Base-by-base conservation (phyloP, 148 eudicot genomes). In the Chenopodium quinoa region DNA sequence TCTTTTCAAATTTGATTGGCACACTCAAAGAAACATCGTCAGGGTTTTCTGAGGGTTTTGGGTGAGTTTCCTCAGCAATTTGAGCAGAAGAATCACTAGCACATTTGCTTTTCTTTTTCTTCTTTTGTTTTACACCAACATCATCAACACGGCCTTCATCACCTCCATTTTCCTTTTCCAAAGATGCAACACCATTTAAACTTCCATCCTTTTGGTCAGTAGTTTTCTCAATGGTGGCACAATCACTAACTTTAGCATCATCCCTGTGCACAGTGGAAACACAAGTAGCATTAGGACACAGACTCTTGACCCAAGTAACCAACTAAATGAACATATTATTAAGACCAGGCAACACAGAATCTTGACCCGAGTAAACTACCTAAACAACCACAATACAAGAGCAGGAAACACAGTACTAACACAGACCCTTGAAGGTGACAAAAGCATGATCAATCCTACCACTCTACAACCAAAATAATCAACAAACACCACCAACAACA, bases 51-150 rank as follows among this genome's bases (percentile, higher is more conserved):
- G 71, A 9, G 27, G 48, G 52, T 74, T 83, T 75, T 47, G 76
- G 31, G 52, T 73, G 69, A 50, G 74, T 66, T 79, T 83, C 79
- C 75, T 81, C 84, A 75, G 25, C 64, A 44, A 19, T 23, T 75
- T 82, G 78, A 20, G 69, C 66, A 72, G 62, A 47, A 19, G 40
- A 23, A 84, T 83, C 86, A 73, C 78, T 67, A 76, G 64, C 74
- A 37, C 54, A 78, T 76, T 80, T 76, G 44, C 71, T 86, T 86
- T 87, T 81, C 84, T 88, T 86, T 25, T 79, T 85, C 74, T 76
- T 82, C 84, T 86, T 88, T 14, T 77, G 75, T 48, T 88, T 87
- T 50, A 56, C 73, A 58, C 79, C 48, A 22, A 64, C 80, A 79
- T 75, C 84, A 54, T 71, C 82, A 52, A 68, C 81, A 73, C 37